phyloP scores from a whole-genome alignment of 257 asterid genomes.

The Eustoma russellianum region DNA sequence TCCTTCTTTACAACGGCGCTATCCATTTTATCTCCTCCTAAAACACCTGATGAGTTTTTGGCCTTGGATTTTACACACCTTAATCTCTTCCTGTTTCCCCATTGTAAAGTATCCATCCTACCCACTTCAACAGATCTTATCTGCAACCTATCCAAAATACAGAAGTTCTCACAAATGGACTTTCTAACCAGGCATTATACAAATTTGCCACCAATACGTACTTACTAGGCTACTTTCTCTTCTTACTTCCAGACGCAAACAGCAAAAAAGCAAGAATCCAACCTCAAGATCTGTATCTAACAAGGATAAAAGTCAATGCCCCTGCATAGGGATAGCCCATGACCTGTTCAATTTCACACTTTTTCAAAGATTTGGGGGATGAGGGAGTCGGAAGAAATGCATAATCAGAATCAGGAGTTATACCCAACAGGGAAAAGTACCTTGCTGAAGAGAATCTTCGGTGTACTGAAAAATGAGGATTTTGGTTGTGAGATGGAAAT shows the following conservation, averaged over 20 bases:
- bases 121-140: background rate
- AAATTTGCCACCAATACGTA: background rate
- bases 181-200: background rate
- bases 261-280: background rate
- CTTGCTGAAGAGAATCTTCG: background rate
- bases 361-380: background rate
- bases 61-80: conserved; percentile 30
- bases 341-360: background rate
- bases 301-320: background rate
- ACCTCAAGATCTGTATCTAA: conserved; percentile 12
- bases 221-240: background rate
- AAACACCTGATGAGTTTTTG: conserved; percentile 18
- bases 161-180: background rate
- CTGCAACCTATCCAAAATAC: background rate
- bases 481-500: too few relatives aligned
- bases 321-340: background rate
- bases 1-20: conserved; percentile 17
- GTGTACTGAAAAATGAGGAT: too few relatives aligned
- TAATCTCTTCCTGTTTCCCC: conserved; percentile 34
- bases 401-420: background rate
- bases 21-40: conserved; percentile 2
- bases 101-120: conserved; percentile 31
- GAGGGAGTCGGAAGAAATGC: background rate
- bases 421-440: background rate
- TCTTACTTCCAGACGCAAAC: background rate